Percentiles rank a stretch among this genome's conserved stretches.
phyloP scores from a whole-genome alignment of 345 rosid genomes.

The Heritiera littoralis region DNA sequence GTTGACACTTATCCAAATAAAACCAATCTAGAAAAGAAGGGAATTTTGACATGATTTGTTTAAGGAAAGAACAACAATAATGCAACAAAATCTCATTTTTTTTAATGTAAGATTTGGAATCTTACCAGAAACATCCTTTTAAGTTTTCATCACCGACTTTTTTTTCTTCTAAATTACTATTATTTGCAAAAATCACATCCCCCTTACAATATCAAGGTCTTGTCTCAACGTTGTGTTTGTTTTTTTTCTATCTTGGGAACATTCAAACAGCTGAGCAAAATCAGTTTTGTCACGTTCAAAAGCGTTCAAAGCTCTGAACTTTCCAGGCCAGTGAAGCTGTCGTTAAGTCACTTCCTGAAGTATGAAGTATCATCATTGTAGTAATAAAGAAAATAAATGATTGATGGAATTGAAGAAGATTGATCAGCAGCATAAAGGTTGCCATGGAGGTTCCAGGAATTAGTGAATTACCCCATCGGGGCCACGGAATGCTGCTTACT shows the following conservation, averaged over 20 bases:
- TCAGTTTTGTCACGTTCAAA: background rate
- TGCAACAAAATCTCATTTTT: background rate
- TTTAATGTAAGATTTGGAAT: background rate
- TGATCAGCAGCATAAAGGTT: background rate
- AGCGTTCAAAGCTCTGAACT: background rate
- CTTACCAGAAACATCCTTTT: background rate
- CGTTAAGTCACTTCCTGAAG: background rate
- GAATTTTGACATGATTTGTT: background rate
- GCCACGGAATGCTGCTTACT: background rate
- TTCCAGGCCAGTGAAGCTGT: background rate
- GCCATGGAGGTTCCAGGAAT: background rate
- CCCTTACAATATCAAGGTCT: background rate
- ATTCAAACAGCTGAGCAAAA: background rate
- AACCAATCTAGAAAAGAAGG: too few relatives aligned
- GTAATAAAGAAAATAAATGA: background rate
- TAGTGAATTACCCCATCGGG: too few relatives aligned
- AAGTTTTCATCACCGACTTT: background rate
- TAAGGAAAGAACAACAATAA: background rate
- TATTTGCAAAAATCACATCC: background rate
- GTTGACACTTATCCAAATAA: background rate
- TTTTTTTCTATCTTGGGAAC: background rate
- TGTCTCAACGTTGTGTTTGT: background rate
- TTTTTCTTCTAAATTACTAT: background rate
- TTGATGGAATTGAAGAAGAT: background rate
- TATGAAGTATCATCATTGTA: background rate